Evolutionary conservation across 495 filamentous ascomycete genomes (phyloP).

Genomic region (Daldinia vernicosa): DNA sequence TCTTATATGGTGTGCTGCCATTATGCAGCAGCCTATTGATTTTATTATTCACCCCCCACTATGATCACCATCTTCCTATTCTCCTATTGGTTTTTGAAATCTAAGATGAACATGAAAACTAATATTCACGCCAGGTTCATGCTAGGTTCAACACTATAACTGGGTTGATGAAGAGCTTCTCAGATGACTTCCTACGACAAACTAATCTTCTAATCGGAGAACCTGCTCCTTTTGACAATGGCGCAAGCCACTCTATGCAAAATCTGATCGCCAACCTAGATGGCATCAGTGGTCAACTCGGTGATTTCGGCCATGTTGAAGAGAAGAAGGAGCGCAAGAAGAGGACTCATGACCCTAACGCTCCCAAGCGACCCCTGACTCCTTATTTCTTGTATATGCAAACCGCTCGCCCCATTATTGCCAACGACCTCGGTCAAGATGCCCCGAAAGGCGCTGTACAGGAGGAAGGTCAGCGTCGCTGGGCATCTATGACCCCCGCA

Average conservation of each 20-base stretch:
- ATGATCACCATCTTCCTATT: background rate
- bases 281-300: slow-evolving; percentile 46
- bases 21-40: background rate
- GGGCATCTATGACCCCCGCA: slow-evolving; percentile 74
- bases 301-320: slow-evolving; percentile 56
- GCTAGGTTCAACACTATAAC: slow-evolving; percentile 76
- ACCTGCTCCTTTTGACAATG: slow-evolving; percentile 59
- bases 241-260: slow-evolving; percentile 54
- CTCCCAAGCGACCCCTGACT: slow-evolving; percentile 90
- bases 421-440: slow-evolving; percentile 73
- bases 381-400: slow-evolving; percentile 96
- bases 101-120: background rate
- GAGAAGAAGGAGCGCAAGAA: slow-evolving; percentile 88
- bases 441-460: slow-evolving; percentile 81
- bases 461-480: slow-evolving; percentile 81
- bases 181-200: slow-evolving; percentile 82
- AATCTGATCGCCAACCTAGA: slow-evolving; percentile 60
- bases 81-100: background rate
- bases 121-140: slow-evolving; percentile 66
- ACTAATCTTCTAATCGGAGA: slow-evolving; percentile 79
- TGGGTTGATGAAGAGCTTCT: slow-evolving; percentile 74
- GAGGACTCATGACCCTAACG: slow-evolving; percentile 88
- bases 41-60: background rate
- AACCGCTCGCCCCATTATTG: slow-evolving; percentile 78
- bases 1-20: background rate